Evolutionary conservation across 306 rosid species (phyloP).

Genomic region (Luffa acutangula): DNA sequence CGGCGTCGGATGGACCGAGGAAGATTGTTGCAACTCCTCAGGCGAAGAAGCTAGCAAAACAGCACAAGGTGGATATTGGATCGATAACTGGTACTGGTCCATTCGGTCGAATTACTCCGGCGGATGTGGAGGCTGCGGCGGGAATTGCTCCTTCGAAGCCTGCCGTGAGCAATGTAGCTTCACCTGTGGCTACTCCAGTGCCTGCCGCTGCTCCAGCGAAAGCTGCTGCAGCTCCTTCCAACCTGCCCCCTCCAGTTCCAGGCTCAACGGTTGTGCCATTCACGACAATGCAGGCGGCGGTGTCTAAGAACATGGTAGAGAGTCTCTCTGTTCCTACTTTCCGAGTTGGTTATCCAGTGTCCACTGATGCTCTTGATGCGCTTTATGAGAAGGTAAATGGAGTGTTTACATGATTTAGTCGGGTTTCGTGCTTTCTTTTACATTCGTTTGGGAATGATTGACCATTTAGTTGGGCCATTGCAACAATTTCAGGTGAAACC

Average conservation of each 20-base stretch:
- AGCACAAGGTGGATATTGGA: slow-evolving; percentile 60
- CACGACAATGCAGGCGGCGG: slow-evolving; percentile 85
- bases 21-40: slow-evolving; percentile 83
- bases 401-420: background rate
- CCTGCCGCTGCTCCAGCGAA: slow-evolving; percentile 23
- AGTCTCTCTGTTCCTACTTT: slow-evolving; percentile 79
- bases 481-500: slow-evolving; percentile 50
- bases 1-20: slow-evolving; percentile 29
- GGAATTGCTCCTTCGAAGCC: slow-evolving; percentile 48
- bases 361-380: slow-evolving; percentile 62
- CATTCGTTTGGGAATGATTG: background rate
- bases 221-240: slow-evolving; percentile 19
- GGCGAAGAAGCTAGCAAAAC: slow-evolving; percentile 86
- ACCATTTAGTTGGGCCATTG: slow-evolving; percentile 1
- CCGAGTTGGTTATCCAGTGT: slow-evolving; percentile 68
- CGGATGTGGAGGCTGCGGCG: slow-evolving; percentile 66
- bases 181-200: slow-evolving; percentile 16
- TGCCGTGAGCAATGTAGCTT: slow-evolving; percentile 17
- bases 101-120: slow-evolving; percentile 61
- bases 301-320: slow-evolving; percentile 81
- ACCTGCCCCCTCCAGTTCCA: slow-evolving; percentile 35
- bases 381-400: slow-evolving; percentile 50
- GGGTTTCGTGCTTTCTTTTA: background rate
- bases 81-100: slow-evolving; percentile 67
- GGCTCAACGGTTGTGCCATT: slow-evolving; percentile 80